Evolutionary conservation across 192 early-diverging fungal genomes (phyloP), one percentile per base, ranked within the genome.

Genomic region (Coemansia sp.): DNA sequence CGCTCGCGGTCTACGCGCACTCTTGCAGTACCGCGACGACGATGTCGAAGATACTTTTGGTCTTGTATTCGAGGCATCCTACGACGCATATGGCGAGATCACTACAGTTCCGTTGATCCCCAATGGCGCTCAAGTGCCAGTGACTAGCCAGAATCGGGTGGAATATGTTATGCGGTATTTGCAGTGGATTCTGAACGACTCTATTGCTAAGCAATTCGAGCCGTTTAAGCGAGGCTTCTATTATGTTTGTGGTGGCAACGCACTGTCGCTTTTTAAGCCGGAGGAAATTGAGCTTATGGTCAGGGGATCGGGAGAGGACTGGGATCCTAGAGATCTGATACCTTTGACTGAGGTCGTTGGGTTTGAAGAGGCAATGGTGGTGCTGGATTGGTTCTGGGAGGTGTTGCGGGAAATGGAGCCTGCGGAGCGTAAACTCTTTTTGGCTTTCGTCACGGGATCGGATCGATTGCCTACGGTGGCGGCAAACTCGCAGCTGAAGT

Each of bases 251-350:
- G 89, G 93, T 33, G 91, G 97, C 42, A 94, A 95, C 77, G 92
- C 95, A 5, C 73, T 93, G 34, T 90, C 91, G 36, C 77, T 96
- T 41, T 98, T 98, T 75, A 85, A 93, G 74, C 90, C 96, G 7
- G 94, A 96, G 80, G 97, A 98, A 70, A 92, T 98, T 54, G 94
- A 97, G 78, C 84, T 94, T 67, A 81, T 97, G 34, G 92, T 98
- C 33, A 87, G 94, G 66, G 97, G 97, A 13, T 91, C 92, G 59
- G 89, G 87, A 40, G 89, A 88, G 7, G 80, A 82, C 47, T 82
- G 75, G 75, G 52, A 68, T 15, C 66, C 80, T 0, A 33, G 65
- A 3, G 69, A 68, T 0, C 63, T 88, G 68, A 72, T 79, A 60
- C 29, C 67, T 3, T 71, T 78, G 1, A 85, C 89, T 0, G 78